These are phyloP conservation scores for Hyphochytrium catenoides DNA, from an alignment of 352 stramenopile genomes.

Conservation along the genomic window DNA sequence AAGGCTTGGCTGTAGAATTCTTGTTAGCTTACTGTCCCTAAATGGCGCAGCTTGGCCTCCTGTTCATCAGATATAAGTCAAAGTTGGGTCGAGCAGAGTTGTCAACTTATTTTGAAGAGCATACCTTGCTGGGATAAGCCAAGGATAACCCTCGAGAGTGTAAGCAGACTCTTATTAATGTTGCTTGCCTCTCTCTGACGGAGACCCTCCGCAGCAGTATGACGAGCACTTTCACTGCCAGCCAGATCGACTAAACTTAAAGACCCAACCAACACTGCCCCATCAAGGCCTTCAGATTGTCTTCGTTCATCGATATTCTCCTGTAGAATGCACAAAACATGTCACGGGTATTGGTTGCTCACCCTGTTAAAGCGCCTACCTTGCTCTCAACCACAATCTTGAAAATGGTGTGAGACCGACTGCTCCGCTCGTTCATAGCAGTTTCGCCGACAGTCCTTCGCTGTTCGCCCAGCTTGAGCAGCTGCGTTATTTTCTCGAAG, in stretches of 20 bases:
- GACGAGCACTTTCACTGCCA: conserved; percentile 82
- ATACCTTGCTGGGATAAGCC: no score
- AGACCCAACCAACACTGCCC: conserved; percentile 70
- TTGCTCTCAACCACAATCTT: conserved; percentile 44
- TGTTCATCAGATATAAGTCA: no score
- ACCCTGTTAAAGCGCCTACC: neutral
- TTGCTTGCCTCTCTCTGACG: conserved; percentile 84
- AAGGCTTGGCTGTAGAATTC: conserved; percentile 65
- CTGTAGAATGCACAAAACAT: conserved; percentile 12
- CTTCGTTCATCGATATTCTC: conserved; percentile 15
- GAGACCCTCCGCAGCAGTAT: conserved; percentile 78
- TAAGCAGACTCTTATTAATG: conserved; percentile 90
- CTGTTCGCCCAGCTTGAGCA: conserved; percentile 23
- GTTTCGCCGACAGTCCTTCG: conserved; percentile 33
- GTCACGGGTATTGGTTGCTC: neutral
- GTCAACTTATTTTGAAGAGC: no score
- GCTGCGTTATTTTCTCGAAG: conserved; percentile 24
- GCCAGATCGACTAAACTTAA: conserved; percentile 94
- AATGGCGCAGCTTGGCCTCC: no score
- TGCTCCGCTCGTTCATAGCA: conserved; percentile 50
- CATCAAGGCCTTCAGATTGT: conserved; percentile 31
- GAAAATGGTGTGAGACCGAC: conserved; percentile 54
- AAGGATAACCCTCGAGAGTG: conserved; percentile 83
- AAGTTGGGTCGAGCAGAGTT: no score
- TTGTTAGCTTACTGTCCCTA: conserved; percentile 70